Evolutionary conservation across 1,284 basidiomycete genomes (phyloP).

Genomic region (Naganishia albida): DNA sequence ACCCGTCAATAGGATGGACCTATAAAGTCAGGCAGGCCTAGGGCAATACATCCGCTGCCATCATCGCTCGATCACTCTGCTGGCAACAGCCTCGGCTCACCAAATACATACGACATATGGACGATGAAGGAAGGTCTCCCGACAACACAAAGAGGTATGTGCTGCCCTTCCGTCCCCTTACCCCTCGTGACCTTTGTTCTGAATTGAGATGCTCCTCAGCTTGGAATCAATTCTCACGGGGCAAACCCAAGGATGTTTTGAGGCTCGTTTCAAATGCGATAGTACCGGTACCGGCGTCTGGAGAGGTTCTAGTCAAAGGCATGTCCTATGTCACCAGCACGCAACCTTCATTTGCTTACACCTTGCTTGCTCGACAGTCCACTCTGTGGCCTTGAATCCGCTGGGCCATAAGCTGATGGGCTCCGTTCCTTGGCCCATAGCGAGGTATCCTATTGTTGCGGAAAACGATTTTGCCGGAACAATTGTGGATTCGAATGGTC

Average conservation of each 20-base stretch:
- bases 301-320: constrained; percentile 35
- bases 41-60: background rate
- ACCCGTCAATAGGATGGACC: no score
- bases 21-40: no score
- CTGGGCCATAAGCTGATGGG: constrained; percentile 35
- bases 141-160: constrained; percentile 10
- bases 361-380: constrained; percentile 12
- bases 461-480: constrained; percentile 36
- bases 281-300: constrained; percentile 25
- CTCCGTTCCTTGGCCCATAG: constrained; percentile 10
- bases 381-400: constrained; percentile 33
- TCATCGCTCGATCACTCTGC: background rate
- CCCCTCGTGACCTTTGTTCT: background rate
- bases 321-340: background rate
- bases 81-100: background rate
- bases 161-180: background rate
- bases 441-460: constrained; percentile 26
- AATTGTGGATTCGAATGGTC: constrained; percentile 32
- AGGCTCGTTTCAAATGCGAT: constrained; percentile 31
- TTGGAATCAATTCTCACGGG: constrained; percentile 35
- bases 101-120: background rate
- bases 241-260: constrained; percentile 31
- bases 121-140: constrained; percentile 14
- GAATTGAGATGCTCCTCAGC: constrained; percentile 3
- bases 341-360: background rate